These are phyloP conservation scores for Paraphaeosphaeria minitans DNA, from an alignment of 2,329 filamentous ascomycete genomes.

Conservation along the genomic window DNA sequence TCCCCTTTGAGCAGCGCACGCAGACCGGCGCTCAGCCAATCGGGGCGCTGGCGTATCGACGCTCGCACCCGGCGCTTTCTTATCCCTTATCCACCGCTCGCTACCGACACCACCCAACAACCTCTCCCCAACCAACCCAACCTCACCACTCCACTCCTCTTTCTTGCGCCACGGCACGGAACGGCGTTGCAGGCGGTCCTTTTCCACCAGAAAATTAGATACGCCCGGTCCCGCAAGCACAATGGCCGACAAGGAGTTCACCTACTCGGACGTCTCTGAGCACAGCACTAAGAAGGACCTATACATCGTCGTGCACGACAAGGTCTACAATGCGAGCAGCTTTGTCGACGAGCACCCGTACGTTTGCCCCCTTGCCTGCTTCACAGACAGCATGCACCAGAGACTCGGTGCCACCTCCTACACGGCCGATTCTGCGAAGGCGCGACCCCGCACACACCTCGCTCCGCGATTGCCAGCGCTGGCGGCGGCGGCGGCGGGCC, in stretches of 20 bases:
- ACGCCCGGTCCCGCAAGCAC: conserved; percentile 9
- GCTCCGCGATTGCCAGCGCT: not conserved
- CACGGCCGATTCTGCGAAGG: not conserved
- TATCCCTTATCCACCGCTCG: not conserved
- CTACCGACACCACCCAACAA: not conserved
- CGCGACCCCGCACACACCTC: not conserved
- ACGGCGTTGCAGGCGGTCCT: not conserved
- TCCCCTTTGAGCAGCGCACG: not conserved
- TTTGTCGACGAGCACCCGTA: conserved; percentile 98
- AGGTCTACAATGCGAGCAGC: conserved; percentile 87
- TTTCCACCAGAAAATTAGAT: not conserved
- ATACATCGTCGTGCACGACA: conserved; percentile 90
- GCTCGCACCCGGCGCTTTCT: not conserved
- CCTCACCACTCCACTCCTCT: not conserved
- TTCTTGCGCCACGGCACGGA: not conserved
- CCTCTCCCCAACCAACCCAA: not conserved
- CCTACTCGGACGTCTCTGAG: conserved; percentile 49
- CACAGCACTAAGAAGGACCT: conserved; percentile 79
- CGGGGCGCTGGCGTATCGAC: not conserved
- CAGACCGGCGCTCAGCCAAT: conserved; percentile 1
- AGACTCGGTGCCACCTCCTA: not conserved
- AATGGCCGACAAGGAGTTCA: conserved; percentile 49
- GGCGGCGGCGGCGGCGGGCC: too few relatives aligned
- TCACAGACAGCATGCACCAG: not conserved
- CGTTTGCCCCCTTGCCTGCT: conserved; percentile 42